phyloP scores from a whole-genome alignment of 139 green algal genomes.

The Desmodesmus armatus region DNA sequence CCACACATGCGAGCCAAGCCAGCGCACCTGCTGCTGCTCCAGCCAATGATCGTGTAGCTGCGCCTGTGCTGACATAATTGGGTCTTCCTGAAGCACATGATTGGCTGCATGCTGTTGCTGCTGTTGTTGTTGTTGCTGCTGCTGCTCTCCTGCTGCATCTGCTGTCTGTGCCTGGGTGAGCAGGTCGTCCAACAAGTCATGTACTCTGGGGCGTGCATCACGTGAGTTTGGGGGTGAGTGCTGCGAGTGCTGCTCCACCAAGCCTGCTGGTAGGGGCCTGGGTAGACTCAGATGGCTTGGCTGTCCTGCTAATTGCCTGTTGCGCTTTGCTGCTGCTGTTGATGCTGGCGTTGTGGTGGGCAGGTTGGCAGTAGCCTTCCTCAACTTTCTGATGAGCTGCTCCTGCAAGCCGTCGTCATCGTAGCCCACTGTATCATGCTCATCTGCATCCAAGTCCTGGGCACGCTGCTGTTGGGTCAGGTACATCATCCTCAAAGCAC shows the following conservation, averaged over 20 bases:
- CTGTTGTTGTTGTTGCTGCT: not conserved
- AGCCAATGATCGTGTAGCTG: no score
- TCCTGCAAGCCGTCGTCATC: conserved; percentile 15
- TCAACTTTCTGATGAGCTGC: not conserved
- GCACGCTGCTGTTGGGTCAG: not conserved
- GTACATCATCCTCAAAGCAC: not conserved
- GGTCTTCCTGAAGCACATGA: no score
- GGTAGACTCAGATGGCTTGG: no score
- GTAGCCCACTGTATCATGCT: conserved; percentile 9
- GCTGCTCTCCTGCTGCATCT: not conserved
- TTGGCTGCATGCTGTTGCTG: not conserved
- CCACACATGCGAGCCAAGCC: no score
- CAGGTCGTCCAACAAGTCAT: no score
- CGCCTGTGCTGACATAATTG: no score
- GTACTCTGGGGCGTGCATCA: not conserved
- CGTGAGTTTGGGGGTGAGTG: no score
- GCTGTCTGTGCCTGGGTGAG: not conserved
- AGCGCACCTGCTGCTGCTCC: no score
- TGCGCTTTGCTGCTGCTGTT: not conserved
- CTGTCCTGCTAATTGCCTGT: not conserved
- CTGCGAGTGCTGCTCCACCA: not conserved
- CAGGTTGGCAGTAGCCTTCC: not conserved
- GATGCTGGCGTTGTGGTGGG: not conserved
- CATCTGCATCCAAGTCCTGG: not conserved
- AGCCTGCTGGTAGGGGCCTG: not conserved